Evolutionary conservation across 345 rosid species (phyloP).

Genomic region (Boechera retrofracta): DNA sequence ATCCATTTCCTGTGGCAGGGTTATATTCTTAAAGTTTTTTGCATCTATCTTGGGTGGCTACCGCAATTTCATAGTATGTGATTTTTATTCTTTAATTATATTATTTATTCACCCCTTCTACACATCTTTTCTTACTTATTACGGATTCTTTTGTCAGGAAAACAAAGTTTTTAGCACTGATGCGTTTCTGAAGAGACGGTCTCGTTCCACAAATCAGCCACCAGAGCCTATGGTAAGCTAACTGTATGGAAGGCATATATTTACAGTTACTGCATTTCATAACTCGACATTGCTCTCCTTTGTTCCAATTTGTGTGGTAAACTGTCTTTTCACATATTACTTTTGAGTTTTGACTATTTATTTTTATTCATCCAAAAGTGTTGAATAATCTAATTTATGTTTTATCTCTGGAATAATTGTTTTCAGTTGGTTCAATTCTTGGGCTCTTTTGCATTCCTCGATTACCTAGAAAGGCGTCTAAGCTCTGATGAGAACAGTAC

Average conservation of each 20-base stretch:
- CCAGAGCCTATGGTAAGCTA: conserved; percentile 84
- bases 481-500: conserved; percentile 70
- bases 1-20: conserved; percentile 63
- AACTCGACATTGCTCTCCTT: conserved; percentile 12
- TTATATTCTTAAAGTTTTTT: conserved; percentile 89
- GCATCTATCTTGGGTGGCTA: conserved; percentile 96
- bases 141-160: conserved; percentile 61
- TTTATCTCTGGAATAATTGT: conserved; percentile 18
- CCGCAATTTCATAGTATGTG: conserved; percentile 93
- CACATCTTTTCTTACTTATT: conserved; percentile 21
- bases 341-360: conserved; percentile 8
- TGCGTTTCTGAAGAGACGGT: conserved; percentile 91
- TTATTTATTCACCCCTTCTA: conserved; percentile 8
- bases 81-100: conserved; percentile 30
- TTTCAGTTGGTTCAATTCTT: conserved; percentile 80
- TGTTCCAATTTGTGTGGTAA: conserved; percentile 18
- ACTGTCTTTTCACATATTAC: conserved; percentile 27
- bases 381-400: conserved; percentile 4
- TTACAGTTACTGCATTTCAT: conserved; percentile 18
- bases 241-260: conserved; percentile 26
- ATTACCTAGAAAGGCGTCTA: conserved; percentile 82
- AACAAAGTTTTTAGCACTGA: conserved; percentile 80
- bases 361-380: conserved; percentile 23
- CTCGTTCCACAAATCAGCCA: conserved; percentile 90
- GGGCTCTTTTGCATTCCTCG: conserved; percentile 89